Evolutionary conservation across 2,329 filamentous ascomycete species (phyloP), one percentile per base, ranked within the genome.

Genomic region (Passalora sequoiae): DNA sequence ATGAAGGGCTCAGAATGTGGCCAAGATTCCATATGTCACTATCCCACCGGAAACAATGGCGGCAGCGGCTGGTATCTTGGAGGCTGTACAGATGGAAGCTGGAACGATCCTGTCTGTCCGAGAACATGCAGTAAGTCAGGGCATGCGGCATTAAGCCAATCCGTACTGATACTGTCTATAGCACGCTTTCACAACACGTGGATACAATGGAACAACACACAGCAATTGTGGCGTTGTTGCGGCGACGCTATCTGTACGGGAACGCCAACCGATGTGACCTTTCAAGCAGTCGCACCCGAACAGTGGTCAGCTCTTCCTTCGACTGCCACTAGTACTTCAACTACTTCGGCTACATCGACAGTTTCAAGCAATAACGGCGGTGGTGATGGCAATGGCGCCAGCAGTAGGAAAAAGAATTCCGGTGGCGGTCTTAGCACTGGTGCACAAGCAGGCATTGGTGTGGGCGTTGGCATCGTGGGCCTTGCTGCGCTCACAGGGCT

Each of bases 81-180:
- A 7, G 37, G 37, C 6, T 39, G 37, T 27, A 29, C 37, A n/a
- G 36, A 39, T 29, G 37, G 37, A 19, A 39, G 37, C 12, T 39
- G 24, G n/a, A 39, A 39, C n/a, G 37, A 39, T 20, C 37, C 37
- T 4, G 24, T 39, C 9, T 39, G 37, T 29, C 9, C 37, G 22
- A 39, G 16, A 17, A 8, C 22, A 16, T 39, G 37, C 24, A 39
- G 37, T 39, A 19, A 29, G 22, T 4, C n/a, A n/a, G n/a, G n/a
- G n/a, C n/a, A n/a, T n/a, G 25, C 28, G 8, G 7, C 3, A 16
- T 3, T 3, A 7, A 15, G 8, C 28, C n/a, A 31, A 31, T 3
- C n/a, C n/a, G n/a, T 31, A 16, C 7, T 31, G 28, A n/a, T n/a
- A n/a, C n/a, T 16, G 28, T 3, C 17, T 15, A 31, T 28, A 21